Evolutionary conservation across 306 rosid genomes (phyloP), one percentile per base, ranked within the genome.

Genomic region (Chamaecrista fasciculata): DNA sequence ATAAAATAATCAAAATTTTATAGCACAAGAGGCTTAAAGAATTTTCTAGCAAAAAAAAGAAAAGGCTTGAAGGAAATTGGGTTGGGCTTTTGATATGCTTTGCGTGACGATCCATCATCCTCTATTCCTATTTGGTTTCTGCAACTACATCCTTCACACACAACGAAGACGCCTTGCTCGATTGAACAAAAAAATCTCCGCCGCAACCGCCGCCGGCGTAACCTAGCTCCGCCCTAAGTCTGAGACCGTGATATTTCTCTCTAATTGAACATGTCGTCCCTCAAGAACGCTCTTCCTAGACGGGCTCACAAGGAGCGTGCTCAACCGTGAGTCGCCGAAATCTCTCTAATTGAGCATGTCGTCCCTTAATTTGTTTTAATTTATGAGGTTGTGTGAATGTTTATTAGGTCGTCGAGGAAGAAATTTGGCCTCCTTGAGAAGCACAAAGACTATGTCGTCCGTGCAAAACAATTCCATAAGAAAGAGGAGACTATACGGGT

Each of bases 371-470:
- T 11, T 66, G 7, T 33, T 56, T 75, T 24, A 33, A 20, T 50
- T 47, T 33, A 26, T 59, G 70, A 11, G 20, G 3, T 55, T 63
- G 16, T 15, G 37, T 56, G 15, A 0, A 42, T 37, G 11, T 34
- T 57, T 44, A 5, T 71, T 70, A 90, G 98, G 76, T 70, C 85
- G 10, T 74, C 87, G 39, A 80, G 90, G 82, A 84, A 78, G 36
- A 87, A 81, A 68, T 90, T 90, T 75, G 96, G 96, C 46, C 49
- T 83, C 46, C 96, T 87, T 25, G 98, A 92, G 70, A 92, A 87
- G 60, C 98, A 92, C 76, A 90, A 92, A 76, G 96, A 92, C 78
- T 90, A 92, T 81, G 87, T 89, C 0, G 73, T 81, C 73, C 96
- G 96, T 40, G 98, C 96, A 19, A 77, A 88, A 34, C 86, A 77